Conservation (phyloP, 371 early-diverging fungal species). For the Zychaea mexicana region DNA sequence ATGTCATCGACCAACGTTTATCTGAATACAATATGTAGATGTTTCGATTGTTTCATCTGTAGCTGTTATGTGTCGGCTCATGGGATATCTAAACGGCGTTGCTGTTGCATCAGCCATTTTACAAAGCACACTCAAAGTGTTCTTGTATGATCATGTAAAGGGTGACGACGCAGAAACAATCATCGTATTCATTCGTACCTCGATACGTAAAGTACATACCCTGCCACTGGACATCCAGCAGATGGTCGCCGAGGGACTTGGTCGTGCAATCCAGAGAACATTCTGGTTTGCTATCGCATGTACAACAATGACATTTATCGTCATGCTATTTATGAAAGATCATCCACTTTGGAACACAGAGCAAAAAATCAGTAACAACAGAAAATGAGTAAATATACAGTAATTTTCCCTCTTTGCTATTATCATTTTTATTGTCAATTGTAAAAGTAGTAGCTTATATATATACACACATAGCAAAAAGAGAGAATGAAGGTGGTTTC, state of each 20-base stretch:
- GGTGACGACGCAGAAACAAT: background rate
- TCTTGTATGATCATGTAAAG: background rate
- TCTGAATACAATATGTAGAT: constrained; percentile 20
- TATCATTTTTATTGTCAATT: too few relatives aligned
- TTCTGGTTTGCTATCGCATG: constrained; percentile 10
- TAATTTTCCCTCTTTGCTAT: too few relatives aligned
- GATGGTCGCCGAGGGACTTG: constrained; percentile 12
- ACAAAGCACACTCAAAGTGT: background rate
- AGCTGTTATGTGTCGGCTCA: constrained; percentile 31
- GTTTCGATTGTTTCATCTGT: constrained; percentile 50
- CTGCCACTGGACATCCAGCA: constrained; percentile 27
- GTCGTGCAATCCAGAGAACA: background rate
- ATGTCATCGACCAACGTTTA: background rate
- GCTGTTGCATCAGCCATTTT: background rate
- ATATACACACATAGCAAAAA: too few relatives aligned
- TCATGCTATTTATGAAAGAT: background rate
- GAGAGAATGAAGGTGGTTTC: background rate
- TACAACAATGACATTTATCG: background rate
- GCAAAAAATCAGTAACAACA: background rate
- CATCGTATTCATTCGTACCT: constrained; percentile 30
- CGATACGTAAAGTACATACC: constrained; percentile 27
- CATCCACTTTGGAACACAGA: background rate
- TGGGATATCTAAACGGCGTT: constrained; percentile 3
- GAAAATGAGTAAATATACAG: too few relatives aligned
- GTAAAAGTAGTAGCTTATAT: background rate